Conservation (phyloP, 2,329 filamentous ascomycete species). For the Kalmusia sp. region DNA sequence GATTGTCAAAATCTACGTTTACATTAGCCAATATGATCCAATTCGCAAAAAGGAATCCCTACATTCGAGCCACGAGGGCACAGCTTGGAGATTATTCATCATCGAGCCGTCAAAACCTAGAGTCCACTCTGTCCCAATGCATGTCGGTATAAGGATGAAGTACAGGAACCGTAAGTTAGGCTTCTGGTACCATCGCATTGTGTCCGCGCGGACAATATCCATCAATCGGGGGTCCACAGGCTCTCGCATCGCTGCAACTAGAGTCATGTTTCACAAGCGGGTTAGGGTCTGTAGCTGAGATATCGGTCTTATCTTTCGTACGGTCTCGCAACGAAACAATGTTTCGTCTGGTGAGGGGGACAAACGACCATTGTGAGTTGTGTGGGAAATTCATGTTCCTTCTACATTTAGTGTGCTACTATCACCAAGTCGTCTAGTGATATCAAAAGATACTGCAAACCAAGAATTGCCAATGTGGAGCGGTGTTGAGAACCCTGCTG, state of each 20-base stretch:
- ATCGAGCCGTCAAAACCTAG: background rate
- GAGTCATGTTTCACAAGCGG: background rate
- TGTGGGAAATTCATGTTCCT: background rate
- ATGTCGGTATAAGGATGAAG: background rate
- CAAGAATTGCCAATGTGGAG: background rate
- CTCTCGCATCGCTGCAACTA: background rate
- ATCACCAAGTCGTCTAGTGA: background rate
- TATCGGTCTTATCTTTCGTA: too few relatives aligned
- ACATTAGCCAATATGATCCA: background rate
- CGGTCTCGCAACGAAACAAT: too few relatives aligned
- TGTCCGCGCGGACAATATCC: background rate
- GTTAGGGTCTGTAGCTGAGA: too few relatives aligned
- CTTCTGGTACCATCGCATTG: background rate
- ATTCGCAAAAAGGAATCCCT: background rate
- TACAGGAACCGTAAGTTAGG: background rate
- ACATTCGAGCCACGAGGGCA: background rate
- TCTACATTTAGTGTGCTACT: background rate
- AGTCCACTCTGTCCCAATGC: background rate
- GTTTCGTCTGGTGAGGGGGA: too few relatives aligned
- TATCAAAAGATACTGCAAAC: background rate
- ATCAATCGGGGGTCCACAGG: background rate
- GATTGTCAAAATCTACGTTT: background rate
- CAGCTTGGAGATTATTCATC: constrained; percentile 1
- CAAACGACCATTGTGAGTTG: background rate
- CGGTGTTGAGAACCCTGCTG: background rate